phyloP scores from a whole-genome alignment of 148 eudicot species.

The Fagopyrum esculentum region DNA sequence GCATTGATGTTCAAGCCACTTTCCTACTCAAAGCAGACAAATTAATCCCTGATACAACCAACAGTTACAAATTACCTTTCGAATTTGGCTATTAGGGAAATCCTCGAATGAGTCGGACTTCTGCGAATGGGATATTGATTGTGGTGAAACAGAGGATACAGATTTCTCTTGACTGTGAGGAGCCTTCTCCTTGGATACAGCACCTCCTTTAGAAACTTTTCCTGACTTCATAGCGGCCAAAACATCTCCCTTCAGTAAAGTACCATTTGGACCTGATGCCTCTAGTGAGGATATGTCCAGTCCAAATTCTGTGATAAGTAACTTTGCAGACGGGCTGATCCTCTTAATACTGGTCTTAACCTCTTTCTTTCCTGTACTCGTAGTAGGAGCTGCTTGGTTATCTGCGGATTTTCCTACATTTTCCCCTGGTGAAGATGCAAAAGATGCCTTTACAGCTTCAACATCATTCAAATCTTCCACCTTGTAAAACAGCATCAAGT shows the following conservation, averaged over 20 bases:
- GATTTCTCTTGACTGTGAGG: constrained; percentile 31
- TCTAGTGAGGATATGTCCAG: constrained; percentile 64
- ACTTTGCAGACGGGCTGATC: constrained; percentile 91
- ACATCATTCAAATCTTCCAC: constrained; percentile 79
- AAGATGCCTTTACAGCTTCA: constrained; percentile 47
- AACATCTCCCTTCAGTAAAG: constrained; percentile 87
- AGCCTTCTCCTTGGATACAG: constrained; percentile 34
- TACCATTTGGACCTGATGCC: constrained; percentile 94
- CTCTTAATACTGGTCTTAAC: constrained; percentile 40
- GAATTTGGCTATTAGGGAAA: constrained; percentile 88
- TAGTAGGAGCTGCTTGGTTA: constrained; percentile 33
- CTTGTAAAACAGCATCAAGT: constrained; percentile 26
- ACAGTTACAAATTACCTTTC: constrained; percentile 54
- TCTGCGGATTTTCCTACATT: constrained; percentile 26
- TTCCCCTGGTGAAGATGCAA: constrained; percentile 21
- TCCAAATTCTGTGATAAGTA: constrained; percentile 65
- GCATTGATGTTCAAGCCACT: too few species aligned
- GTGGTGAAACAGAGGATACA: constrained; percentile 27
- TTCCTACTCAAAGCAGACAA: not conserved
- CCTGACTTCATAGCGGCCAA: constrained; percentile 77
- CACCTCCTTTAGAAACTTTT: constrained; percentile 38
- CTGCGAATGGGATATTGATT: constrained; percentile 26
- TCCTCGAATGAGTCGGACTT: constrained; percentile 51
- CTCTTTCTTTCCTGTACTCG: constrained; percentile 27
- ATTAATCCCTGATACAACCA: not conserved